These are phyloP conservation scores for Gossypium anomalum DNA, from an alignment of 345 rosid genomes.

Conservation along the genomic window DNA sequence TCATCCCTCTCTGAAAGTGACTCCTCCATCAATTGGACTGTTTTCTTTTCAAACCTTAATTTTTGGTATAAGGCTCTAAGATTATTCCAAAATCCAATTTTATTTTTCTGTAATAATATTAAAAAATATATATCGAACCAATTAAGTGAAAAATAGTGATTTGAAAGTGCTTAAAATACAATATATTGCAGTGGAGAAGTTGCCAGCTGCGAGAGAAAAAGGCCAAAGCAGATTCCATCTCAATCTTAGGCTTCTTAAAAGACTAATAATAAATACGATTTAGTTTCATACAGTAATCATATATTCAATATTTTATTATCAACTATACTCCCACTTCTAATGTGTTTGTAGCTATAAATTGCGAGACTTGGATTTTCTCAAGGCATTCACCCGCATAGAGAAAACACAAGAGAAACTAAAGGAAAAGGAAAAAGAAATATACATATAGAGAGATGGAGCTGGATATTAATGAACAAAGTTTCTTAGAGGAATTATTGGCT, in stretches of 20 bases:
- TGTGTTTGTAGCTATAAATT: constrained; percentile 24
- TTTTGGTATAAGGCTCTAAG: background rate
- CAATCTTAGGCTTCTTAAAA: background rate
- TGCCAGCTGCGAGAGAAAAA: background rate
- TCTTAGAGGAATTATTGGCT: constrained; percentile 36
- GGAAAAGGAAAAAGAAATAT: background rate
- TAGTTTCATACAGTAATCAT: background rate
- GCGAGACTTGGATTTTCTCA: constrained; percentile 28
- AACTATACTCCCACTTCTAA: background rate
- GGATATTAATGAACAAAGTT: constrained; percentile 35
- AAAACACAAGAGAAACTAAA: background rate
- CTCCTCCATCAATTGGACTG: background rate
- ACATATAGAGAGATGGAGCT: constrained; percentile 13
- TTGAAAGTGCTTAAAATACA: no score
- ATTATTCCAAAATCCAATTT: background rate
- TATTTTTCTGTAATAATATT: background rate
- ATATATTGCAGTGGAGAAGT: background rate
- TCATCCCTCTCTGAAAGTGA: constrained; percentile 9
- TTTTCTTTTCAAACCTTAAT: background rate
- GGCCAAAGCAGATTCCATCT: no score
- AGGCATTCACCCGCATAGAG: constrained; percentile 18
- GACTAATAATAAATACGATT: no score
- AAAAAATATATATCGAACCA: background rate
- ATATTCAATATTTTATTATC: constrained; percentile 4
- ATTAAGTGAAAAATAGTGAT: no score